A percentile compares a stretch with the other conserved stretches of the same genome.
phyloP scores from a whole-genome alignment of 2,329 filamentous ascomycete genomes.

The Coleophoma cylindrospora region DNA sequence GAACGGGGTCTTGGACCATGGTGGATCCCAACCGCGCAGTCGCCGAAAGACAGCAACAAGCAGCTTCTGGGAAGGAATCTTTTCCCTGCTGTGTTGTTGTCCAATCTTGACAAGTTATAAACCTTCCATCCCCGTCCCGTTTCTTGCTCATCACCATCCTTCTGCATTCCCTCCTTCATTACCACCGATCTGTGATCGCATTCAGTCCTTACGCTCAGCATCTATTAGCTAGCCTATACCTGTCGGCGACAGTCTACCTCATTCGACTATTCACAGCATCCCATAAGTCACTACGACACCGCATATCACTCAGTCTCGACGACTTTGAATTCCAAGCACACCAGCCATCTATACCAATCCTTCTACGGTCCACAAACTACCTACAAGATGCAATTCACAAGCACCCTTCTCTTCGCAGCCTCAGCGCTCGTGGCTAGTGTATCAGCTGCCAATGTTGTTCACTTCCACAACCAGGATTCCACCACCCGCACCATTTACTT shows the following conservation, averaged over 20 bases:
- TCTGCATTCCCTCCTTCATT: not conserved
- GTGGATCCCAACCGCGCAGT: not conserved
- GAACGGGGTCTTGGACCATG: not conserved
- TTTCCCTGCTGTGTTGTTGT: not conserved
- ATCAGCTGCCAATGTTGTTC: slow-evolving; percentile 42
- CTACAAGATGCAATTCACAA: slow-evolving; percentile 49
- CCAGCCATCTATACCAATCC: slow-evolving; percentile 15
- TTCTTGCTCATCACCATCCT: not conserved
- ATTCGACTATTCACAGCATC: not conserved
- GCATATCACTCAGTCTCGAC: not conserved
- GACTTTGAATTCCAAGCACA: not conserved
- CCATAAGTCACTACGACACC: not conserved
- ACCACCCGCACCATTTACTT: slow-evolving; percentile 29
- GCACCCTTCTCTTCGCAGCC: slow-evolving; percentile 31
- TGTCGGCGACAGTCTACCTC: not conserved
- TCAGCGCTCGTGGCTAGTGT: slow-evolving; percentile 36
- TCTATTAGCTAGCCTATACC: not conserved
- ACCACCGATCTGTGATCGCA: slow-evolving; percentile 1
- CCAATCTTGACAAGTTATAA: not conserved
- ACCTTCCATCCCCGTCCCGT: not conserved
- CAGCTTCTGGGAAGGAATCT: not conserved
- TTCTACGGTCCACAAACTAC: slow-evolving; percentile 6
- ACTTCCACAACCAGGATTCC: slow-evolving; percentile 54
- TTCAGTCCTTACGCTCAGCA: slow-evolving; percentile 2
- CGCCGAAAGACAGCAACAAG: not conserved